phyloP scores from a whole-genome alignment of 257 asterid species.

The Scutellaria galericulata region DNA sequence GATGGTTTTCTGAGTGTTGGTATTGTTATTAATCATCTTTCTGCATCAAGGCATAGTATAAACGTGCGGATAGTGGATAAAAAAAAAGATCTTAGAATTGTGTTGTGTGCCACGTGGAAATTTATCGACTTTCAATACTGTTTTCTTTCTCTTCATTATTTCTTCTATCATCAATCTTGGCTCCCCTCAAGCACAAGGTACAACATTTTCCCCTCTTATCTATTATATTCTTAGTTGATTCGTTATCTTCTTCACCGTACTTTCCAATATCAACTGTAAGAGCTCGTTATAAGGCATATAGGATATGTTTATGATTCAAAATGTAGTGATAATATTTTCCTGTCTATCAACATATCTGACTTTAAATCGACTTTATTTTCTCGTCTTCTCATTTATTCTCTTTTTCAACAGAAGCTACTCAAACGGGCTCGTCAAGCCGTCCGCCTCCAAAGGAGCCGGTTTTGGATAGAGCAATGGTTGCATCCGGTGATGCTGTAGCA shows the following conservation, averaged over 20 bases:
- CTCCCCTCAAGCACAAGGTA: no score
- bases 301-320: not conserved
- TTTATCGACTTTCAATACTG: not conserved
- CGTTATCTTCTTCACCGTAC: not conserved
- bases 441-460: not conserved
- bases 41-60: no score
- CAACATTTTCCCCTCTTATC: not conserved
- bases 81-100: no score
- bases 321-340: not conserved
- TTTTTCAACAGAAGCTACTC: constrained; percentile 23
- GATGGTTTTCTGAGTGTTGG: not conserved
- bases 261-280: no score
- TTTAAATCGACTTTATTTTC: not conserved
- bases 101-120: no score
- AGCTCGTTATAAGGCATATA: no score
- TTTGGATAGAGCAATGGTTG: not conserved
- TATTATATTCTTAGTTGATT: not conserved
- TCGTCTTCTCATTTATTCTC: not conserved
- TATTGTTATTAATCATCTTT: no score
- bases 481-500: constrained; percentile 18
- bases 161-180: not conserved
- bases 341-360: no score
- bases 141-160: not conserved
- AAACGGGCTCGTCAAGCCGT: not conserved
- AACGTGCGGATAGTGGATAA: no score